These are phyloP conservation scores for Peltaster fructicola DNA, from an alignment of 2,329 filamentous ascomycete genomes.

Conservation along the genomic window DNA sequence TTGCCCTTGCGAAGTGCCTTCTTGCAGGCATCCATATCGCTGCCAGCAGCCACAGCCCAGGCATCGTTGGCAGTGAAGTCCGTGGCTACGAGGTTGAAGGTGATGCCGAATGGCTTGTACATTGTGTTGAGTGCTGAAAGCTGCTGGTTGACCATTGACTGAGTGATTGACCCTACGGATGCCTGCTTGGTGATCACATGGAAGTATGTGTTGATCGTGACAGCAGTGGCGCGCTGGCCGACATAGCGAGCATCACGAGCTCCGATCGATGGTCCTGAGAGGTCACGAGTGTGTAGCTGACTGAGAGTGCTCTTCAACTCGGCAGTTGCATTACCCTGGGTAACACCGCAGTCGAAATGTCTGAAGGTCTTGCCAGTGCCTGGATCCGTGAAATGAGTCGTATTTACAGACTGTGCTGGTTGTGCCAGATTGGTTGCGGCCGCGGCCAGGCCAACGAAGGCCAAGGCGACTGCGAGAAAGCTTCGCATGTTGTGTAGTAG, in stretches of 20 bases:
- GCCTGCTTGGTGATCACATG: constrained; percentile 26
- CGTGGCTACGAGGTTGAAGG: constrained; percentile 31
- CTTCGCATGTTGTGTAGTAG: too few relatives aligned
- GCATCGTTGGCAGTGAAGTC: constrained; percentile 35
- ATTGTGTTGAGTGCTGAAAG: constrained; percentile 23
- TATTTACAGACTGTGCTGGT: constrained; percentile 7
- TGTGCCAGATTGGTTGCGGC: constrained; percentile 1
- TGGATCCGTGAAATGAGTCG: constrained; percentile 12
- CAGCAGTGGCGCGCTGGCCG: constrained; percentile 12
- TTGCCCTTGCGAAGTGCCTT: constrained; percentile 33
- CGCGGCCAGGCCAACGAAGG: too few relatives aligned
- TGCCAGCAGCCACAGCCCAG: constrained; percentile 33
- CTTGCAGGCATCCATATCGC: constrained; percentile 35
- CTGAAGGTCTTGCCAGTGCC: constrained; percentile 13
- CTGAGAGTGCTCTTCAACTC: constrained; percentile 23
- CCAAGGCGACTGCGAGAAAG: too few relatives aligned
- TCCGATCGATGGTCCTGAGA: too few relatives aligned
- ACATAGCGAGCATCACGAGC: too few relatives aligned
- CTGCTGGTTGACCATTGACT: constrained; percentile 23
- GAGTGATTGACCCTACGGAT: constrained; percentile 22
- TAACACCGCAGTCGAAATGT: constrained; percentile 27
- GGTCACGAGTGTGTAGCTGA: constrained; percentile 16
- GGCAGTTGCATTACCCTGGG: constrained; percentile 18
- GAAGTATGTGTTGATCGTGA: constrained; percentile 26
- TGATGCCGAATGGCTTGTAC: constrained; percentile 33